These are phyloP conservation scores for Volvariella surrecta DNA, from an alignment of 1,284 basidiomycete species.

Conservation along the genomic window DNA sequence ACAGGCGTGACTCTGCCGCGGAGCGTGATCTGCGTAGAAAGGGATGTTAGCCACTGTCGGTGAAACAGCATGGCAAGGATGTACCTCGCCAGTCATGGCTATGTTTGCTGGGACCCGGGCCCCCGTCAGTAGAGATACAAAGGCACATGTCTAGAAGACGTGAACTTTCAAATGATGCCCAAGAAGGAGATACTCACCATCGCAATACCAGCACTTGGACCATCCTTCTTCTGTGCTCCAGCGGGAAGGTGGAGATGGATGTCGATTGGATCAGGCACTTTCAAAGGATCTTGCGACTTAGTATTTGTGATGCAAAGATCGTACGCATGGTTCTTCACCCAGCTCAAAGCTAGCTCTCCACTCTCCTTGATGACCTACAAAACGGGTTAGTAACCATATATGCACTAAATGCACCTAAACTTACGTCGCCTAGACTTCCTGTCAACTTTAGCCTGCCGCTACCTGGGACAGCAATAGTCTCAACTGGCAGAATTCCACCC, in stretches of 20 bases:
- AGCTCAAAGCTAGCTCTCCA: constrained; percentile 79
- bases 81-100: constrained; percentile 80
- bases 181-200: constrained; percentile 43
- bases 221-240: constrained; percentile 87
- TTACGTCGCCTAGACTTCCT: constrained; percentile 70
- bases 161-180: constrained; percentile 3
- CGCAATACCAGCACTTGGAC: constrained; percentile 82
- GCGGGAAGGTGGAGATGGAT: constrained; percentile 85
- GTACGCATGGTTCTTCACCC: constrained; percentile 81
- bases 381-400: constrained; percentile 1
- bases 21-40: constrained; percentile 51
- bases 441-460: constrained; percentile 67
- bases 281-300: constrained; percentile 65
- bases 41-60: background rate
- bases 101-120: constrained; percentile 59
- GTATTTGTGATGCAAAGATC: constrained; percentile 69
- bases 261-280: constrained; percentile 62
- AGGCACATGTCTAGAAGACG: constrained; percentile 56
- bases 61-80: constrained; percentile 8
- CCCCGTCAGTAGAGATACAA: constrained; percentile 77
- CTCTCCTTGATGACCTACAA: constrained; percentile 78
- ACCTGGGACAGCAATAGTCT: constrained; percentile 70
- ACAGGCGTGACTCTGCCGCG: constrained; percentile 75
- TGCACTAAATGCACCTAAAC: constrained; percentile 12
- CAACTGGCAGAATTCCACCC: constrained; percentile 80